Conservation (phyloP, 2,329 filamentous ascomycete genomes). For the Arthrobotrys musiformis region DNA sequence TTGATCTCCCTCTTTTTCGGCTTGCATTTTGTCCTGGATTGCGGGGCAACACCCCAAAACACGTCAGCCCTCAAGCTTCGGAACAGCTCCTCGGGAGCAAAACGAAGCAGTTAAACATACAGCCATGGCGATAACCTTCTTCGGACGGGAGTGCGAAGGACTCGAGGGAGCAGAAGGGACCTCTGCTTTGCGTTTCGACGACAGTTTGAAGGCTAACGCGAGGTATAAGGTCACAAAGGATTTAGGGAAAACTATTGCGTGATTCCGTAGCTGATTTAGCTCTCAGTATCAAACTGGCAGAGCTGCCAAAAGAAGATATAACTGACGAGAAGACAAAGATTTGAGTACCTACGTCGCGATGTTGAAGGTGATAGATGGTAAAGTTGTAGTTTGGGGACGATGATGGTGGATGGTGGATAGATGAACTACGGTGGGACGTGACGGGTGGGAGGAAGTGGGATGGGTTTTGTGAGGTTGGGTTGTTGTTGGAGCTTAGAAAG, state of each 20-base stretch:
- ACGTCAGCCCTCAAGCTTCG: conserved; percentile 47
- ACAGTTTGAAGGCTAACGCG: conserved; percentile 44
- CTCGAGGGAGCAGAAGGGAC: conserved; percentile 51
- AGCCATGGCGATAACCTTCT: conserved; percentile 54
- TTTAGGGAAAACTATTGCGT: conserved; percentile 11
- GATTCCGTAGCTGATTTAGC: conserved; percentile 2
- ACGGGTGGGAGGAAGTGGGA: conserved; percentile 28
- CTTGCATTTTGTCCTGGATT: conserved; percentile 54
- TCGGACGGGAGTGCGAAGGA: conserved; percentile 51
- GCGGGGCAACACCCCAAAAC: conserved; percentile 52
- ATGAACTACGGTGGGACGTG: conserved; percentile 17
- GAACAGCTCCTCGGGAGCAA: conserved; percentile 8
- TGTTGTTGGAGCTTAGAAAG: conserved; percentile 49
- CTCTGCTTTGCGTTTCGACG: conserved; percentile 55
- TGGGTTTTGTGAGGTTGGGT: conserved; percentile 37
- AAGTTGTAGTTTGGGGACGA: background rate
- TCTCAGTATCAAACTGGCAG: background rate
- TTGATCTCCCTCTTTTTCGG: conserved; percentile 48
- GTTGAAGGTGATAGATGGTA: background rate
- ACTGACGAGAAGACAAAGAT: background rate
- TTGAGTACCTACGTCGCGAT: conserved; percentile 28
- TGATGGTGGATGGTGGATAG: background rate
- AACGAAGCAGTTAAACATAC: conserved; percentile 16
- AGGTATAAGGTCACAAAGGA: background rate
- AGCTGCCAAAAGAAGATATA: background rate